Evolutionary conservation across 2,329 filamentous ascomycete genomes (phyloP).

Genomic region (Penicillium aurantiogriseum): DNA sequence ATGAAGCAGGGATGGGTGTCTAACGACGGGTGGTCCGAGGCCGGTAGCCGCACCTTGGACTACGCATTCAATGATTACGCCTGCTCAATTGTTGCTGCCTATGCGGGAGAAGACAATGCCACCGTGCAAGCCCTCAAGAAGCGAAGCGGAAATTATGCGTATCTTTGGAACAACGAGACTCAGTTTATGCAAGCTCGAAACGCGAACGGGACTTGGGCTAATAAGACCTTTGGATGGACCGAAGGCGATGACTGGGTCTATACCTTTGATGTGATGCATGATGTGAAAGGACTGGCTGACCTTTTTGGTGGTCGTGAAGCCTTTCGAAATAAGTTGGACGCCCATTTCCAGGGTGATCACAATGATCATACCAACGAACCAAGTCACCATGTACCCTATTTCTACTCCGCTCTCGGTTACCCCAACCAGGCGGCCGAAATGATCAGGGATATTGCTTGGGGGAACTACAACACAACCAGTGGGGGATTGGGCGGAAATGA

Average conservation of each 20-base stretch:
- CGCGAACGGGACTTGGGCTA: conserved; percentile 48
- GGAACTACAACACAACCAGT: conserved; percentile 49
- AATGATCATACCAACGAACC: conserved; percentile 52
- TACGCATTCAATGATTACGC: conserved; percentile 51
- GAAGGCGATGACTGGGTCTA: conserved; percentile 54
- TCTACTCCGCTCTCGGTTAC: conserved; percentile 47
- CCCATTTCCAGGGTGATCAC: conserved; percentile 47
- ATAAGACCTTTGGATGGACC: conserved; percentile 48
- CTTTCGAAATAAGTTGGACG: conserved; percentile 46
- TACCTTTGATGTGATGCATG: conserved; percentile 51
- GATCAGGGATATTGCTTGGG: conserved; percentile 40
- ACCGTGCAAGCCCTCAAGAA: conserved; percentile 33
- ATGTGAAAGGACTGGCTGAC: conserved; percentile 42
- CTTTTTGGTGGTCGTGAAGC: conserved; percentile 41
- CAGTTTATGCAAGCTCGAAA: conserved; percentile 52
- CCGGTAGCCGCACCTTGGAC: conserved; percentile 48
- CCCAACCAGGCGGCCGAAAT: conserved; percentile 41
- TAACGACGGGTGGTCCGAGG: conserved; percentile 51
- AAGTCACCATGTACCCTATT: conserved; percentile 49
- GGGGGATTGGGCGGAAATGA: conserved; percentile 50
- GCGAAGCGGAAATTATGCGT: conserved; percentile 44
- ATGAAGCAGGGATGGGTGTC: conserved; percentile 48
- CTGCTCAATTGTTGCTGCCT: conserved; percentile 42
- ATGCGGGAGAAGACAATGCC: conserved; percentile 36
- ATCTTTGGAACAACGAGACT: conserved; percentile 46